Conservation (phyloP, 257 asterid species). For the Salvia rosmarinus region DNA sequence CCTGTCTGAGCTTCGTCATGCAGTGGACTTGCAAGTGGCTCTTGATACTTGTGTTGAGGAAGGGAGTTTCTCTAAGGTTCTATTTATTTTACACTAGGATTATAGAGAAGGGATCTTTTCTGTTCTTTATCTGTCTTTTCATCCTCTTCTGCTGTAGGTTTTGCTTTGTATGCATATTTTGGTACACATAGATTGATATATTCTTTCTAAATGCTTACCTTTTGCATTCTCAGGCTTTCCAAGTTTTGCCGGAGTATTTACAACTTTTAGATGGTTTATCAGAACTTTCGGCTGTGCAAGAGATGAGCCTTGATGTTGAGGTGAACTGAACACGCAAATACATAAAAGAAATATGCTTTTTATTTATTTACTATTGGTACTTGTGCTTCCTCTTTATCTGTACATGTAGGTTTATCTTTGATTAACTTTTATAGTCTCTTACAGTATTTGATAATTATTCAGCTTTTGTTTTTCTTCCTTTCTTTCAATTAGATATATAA, state of each 20-base stretch:
- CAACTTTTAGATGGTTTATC: conserved; percentile 88
- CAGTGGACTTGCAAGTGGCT: conserved; percentile 73
- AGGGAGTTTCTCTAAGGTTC: conserved; percentile 89
- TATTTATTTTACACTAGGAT: conserved; percentile 39
- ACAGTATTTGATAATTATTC: not conserved
- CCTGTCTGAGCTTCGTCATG: conserved; percentile 81
- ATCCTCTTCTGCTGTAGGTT: conserved; percentile 13
- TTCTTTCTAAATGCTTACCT: conserved; percentile 35
- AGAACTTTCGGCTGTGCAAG: conserved; percentile 82
- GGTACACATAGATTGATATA: conserved; percentile 15
- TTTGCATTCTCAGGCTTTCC: conserved; percentile 80
- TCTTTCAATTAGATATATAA: not conserved
- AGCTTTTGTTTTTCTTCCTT: not conserved
- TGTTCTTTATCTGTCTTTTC: not conserved
- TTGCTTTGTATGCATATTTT: conserved; percentile 31
- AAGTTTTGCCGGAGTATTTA: conserved; percentile 87
- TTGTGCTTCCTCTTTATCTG: conserved; percentile 29
- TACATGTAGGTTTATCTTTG: conserved; percentile 21
- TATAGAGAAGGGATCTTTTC: conserved; percentile 30
- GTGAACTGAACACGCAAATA: conserved; percentile 46
- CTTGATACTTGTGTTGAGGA: conserved; percentile 88
- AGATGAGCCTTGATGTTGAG: conserved; percentile 95
- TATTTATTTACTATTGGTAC: conserved; percentile 21
- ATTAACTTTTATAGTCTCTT: conserved; percentile 12
- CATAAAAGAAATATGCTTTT: conserved; percentile 18